phyloP scores from a whole-genome alignment of 495 filamentous ascomycete genomes.

The Darksidea phi region DNA sequence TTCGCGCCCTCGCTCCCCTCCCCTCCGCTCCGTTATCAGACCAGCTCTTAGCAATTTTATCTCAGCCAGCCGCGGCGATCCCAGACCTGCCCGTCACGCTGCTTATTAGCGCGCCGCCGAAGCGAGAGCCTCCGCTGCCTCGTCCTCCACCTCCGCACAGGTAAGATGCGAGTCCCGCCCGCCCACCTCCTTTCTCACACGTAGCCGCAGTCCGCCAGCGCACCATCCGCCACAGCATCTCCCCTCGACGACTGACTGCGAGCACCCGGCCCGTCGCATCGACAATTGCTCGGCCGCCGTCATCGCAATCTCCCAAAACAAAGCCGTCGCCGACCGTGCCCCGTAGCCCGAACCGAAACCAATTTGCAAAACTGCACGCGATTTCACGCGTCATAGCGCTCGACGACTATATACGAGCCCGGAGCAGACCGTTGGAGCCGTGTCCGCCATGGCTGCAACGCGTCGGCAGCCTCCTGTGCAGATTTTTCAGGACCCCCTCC shows the following conservation, averaged over 20 bases:
- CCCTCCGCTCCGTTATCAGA: background rate
- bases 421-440: slow-evolving; percentile 13
- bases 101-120: slow-evolving; percentile 28
- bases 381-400: slow-evolving; percentile 37
- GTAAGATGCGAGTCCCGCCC: slow-evolving; percentile 6
- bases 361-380: slow-evolving; percentile 29
- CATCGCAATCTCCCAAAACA: slow-evolving; percentile 28
- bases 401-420: slow-evolving; percentile 18
- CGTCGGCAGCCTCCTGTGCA: slow-evolving; percentile 60
- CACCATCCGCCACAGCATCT: background rate
- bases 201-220: background rate
- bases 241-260: background rate
- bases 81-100: background rate
- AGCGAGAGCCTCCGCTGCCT: slow-evolving; percentile 22
- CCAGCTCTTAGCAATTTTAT: slow-evolving; percentile 7
- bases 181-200: slow-evolving; percentile 19
- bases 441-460: slow-evolving; percentile 60
- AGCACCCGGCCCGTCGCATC: background rate
- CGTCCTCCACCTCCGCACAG: slow-evolving; percentile 15
- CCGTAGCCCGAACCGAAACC: slow-evolving; percentile 1
- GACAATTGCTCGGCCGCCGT: slow-evolving; percentile 5
- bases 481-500: slow-evolving; percentile 62
- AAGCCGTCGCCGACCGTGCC: slow-evolving; percentile 13
- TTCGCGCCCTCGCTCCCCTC: background rate
- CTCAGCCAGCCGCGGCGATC: slow-evolving; percentile 6